Conservation (phyloP, 352 stramenopile species). For the Saprolegnia diclina region DNA sequence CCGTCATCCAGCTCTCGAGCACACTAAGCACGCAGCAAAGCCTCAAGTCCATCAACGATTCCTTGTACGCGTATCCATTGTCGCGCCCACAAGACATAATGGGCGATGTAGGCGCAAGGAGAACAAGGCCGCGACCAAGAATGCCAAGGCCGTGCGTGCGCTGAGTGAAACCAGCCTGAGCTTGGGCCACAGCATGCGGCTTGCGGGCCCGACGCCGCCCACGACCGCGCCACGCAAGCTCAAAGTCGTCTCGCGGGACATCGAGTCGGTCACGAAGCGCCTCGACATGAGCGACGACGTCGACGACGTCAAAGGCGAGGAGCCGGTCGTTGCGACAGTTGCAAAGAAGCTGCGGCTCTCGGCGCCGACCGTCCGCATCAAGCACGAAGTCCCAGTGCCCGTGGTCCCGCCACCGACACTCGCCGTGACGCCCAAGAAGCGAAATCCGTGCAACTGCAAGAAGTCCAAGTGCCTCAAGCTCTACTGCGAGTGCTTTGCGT, state of each 20-base stretch:
- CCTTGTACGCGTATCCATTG: slow-evolving; percentile 37
- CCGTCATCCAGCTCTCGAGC: slow-evolving; percentile 65
- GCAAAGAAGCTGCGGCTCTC: slow-evolving; percentile 15
- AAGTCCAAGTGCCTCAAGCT: slow-evolving; percentile 97
- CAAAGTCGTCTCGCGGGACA: background rate
- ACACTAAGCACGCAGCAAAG: slow-evolving; percentile 49
- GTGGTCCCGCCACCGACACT: slow-evolving; percentile 3
- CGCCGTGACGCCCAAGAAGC: slow-evolving; percentile 33
- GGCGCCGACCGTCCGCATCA: background rate
- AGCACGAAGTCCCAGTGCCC: background rate
- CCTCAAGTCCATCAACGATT: slow-evolving; percentile 80
- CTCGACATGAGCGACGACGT: slow-evolving; percentile 5
- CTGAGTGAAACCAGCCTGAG: background rate
- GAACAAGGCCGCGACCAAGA: background rate
- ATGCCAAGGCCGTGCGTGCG: slow-evolving; percentile 15
- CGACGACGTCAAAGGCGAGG: background rate
- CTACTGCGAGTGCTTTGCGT: slow-evolving; percentile 96
- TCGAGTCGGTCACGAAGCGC: slow-evolving; percentile 1
- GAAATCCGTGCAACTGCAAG: slow-evolving; percentile 93
- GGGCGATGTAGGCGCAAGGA: slow-evolving; percentile 6
- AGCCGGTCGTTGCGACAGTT: background rate
- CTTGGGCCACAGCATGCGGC: background rate
- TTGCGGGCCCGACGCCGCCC: background rate
- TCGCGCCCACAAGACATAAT: no score
- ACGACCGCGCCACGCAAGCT: background rate